phyloP scores from a whole-genome alignment of 176 grass and related monocot species.

The Raddia guianensis region DNA sequence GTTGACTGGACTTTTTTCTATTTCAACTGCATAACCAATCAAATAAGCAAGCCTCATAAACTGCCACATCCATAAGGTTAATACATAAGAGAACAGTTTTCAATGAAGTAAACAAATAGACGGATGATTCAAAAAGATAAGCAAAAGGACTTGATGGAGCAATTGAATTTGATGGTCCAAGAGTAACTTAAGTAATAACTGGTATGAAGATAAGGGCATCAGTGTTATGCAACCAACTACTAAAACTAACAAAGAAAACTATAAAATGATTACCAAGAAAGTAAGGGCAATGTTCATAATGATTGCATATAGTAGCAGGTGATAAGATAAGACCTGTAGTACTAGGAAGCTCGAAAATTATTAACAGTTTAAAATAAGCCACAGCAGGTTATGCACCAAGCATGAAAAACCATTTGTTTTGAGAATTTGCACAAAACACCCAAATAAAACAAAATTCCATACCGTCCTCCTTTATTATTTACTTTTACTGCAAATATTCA shows the following conservation, averaged over 20 bases:
- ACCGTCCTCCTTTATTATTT: neutral
- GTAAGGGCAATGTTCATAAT: neutral
- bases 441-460: neutral
- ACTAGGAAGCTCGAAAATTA: constrained; percentile 1
- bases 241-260: constrained; percentile 18
- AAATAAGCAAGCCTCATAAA: constrained; percentile 99
- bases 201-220: neutral
- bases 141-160: constrained; percentile 22
- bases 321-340: neutral
- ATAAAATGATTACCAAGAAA: neutral
- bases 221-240: neutral
- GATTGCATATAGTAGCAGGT: neutral
- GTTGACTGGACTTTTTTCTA: constrained; percentile 93
- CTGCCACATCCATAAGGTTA: constrained; percentile 55
- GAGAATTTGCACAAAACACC: neutral
- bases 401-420: neutral
- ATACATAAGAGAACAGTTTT: constrained; percentile 27
- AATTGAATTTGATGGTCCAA: constrained; percentile 5
- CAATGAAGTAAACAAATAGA: constrained; percentile 16
- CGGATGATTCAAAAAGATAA: constrained; percentile 39
- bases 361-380: neutral
- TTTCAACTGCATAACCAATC: constrained; percentile 93
- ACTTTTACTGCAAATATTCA: neutral
- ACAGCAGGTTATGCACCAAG: constrained; percentile 17
- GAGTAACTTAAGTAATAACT: neutral